These are phyloP conservation scores for Escovopsis weberi DNA, from an alignment of 2,329 filamentous ascomycete species.

Conservation along the genomic window DNA sequence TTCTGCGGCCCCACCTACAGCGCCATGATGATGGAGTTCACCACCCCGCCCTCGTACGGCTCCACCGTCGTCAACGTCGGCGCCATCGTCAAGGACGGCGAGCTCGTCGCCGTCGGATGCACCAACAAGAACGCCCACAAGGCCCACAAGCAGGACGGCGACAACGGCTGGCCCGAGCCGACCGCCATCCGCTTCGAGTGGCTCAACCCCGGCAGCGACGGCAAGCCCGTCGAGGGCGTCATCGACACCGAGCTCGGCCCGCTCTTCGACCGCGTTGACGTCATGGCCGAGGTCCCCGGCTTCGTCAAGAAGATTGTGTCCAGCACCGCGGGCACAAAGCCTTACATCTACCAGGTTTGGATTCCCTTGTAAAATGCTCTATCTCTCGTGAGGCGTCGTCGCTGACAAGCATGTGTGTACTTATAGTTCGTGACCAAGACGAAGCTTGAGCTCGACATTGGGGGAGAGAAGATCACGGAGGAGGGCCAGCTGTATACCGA, in stretches of 20 bases:
- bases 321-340: conserved; percentile 77
- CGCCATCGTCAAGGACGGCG: conserved; percentile 64
- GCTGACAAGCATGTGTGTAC: neutral
- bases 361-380: neutral
- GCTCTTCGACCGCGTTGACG: conserved; percentile 65
- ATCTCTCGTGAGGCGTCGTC: neutral
- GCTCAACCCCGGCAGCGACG: conserved; percentile 64
- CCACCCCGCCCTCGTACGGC: conserved; percentile 84
- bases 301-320: conserved; percentile 93
- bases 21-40: conserved; percentile 90
- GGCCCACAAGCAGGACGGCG: conserved; percentile 52
- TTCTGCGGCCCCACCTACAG: conserved; percentile 82
- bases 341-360: conserved; percentile 90
- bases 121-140: conserved; percentile 53
- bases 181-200: conserved; percentile 61
- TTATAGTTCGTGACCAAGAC: conserved; percentile 55
- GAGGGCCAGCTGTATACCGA: conserved; percentile 71
- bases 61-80: conserved; percentile 72
- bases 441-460: conserved; percentile 70
- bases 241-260: conserved; percentile 55
- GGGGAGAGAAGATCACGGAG: conserved; percentile 64
- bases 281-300: conserved; percentile 91
- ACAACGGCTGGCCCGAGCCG: conserved; percentile 84
- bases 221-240: conserved; percentile 53
- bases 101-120: conserved; percentile 61